Evolutionary conservation across 1,139 yeast species (phyloP).

Genomic region (Pichia sp.): DNA sequence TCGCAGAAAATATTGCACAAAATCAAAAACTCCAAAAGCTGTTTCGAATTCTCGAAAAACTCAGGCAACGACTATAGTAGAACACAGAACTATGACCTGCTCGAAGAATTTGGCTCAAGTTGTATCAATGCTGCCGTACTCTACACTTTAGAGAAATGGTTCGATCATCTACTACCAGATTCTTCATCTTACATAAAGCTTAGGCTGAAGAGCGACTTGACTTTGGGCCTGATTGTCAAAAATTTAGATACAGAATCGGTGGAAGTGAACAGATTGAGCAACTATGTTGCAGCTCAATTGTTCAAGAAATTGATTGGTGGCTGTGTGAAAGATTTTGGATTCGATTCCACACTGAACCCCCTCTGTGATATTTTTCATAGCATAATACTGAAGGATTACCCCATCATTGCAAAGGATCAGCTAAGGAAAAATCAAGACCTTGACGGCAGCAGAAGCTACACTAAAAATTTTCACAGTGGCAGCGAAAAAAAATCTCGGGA

Average conservation of each 20-base stretch:
- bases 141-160: conserved; percentile 57
- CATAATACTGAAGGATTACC: conserved; percentile 59
- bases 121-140: conserved; percentile 53
- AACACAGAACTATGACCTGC: conserved; percentile 35
- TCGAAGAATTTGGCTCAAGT: conserved; percentile 55
- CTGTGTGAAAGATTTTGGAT: conserved; percentile 75
- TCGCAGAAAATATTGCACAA: conserved; percentile 34
- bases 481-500: background rate
- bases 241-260: conserved; percentile 44
- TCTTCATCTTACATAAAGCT: conserved; percentile 54
- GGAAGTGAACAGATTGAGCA: conserved; percentile 38
- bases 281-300: conserved; percentile 47
- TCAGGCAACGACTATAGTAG: conserved; percentile 11
- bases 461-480: background rate
- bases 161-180: conserved; percentile 39
- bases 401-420: conserved; percentile 39
- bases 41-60: conserved; percentile 45
- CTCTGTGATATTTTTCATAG: conserved; percentile 65
- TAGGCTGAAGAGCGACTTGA: conserved; percentile 44
- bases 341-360: conserved; percentile 58
- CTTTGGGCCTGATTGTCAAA: conserved; percentile 47
- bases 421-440: background rate
- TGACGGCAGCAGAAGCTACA: background rate
- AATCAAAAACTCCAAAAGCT: conserved; percentile 63
- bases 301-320: conserved; percentile 63